Base-by-base conservation (phyloP, 148 eudicot species). In the Drosera capensis region DNA sequence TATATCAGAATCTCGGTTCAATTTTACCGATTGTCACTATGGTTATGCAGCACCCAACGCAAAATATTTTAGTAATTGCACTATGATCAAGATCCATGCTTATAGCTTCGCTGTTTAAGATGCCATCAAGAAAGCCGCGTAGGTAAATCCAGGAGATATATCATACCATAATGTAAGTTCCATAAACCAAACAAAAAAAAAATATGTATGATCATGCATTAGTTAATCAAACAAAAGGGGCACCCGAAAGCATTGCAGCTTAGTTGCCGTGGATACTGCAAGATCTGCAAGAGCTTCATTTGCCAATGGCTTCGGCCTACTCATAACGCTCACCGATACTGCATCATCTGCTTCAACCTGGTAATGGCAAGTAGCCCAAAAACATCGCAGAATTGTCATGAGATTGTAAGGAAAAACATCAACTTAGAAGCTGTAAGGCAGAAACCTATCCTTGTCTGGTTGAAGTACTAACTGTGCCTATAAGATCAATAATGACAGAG, bases 271-370 rank as follows among this genome's bases (percentile, higher is more conserved):
- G 45, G 87, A 90, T 41, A 80, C 80, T 54, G 95, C 81, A 67
- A 84, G 93, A 55, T 90, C 97, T 22, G 87, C 73, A 45, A 84
- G 57, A 23, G 30, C 72, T 71, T 90, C 97, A 68, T 71, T 73
- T 38, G 93, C 87, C 59, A 84, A 71, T 56, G 63, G 93, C 64
- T 90, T 90, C 8, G 97, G 97, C 55, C 82, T 71, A 58, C 73
- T 80, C 95, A 84, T 90, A 52, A 75, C 70, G 34, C 95, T 85
- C 67, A 84, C 97, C 20, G 97, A 74, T 38, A 80, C 95, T 20
- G 79, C 85, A 66, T 84, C 95, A 70, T 90, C 84, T 40, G 80
- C 85, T 67, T 90, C 97, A 29, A 90, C 97, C 97, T 90, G 52
- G 18, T 30, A 51, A 44, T 12, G 52, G 36, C 15, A 56, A 37